Evolutionary conservation across 176 grass and related monocot species (phyloP), one percentile per base, ranked within the genome.

Genomic region (Hordeum marinum): DNA sequence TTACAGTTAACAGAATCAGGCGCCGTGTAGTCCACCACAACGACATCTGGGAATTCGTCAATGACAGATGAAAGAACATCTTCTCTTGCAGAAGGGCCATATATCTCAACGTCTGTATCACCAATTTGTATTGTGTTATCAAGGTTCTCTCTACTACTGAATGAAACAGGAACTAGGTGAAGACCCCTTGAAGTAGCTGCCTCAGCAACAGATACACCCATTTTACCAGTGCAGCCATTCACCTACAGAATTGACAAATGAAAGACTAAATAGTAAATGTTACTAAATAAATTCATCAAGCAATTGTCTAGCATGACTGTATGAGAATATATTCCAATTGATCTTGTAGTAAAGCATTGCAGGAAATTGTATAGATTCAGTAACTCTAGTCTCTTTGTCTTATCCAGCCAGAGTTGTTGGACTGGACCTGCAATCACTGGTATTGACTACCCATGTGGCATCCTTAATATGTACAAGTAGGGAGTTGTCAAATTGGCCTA

Each of bases 191-290:
- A 89, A 81, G 79, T 50, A 46, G 89, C 87, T 36, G 90, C 86
- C 75, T 98, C 88, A 23, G 93, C 93, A 71, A 94, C 91, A 80
- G 85, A 83, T 81, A 71, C 26, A 36, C 91, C 96, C 91, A 92
- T 98, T 55, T 98, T 98, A 41, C 96, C 93, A 71, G 78, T 94
- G 86, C 96, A 95, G 39, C 93, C 91, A 89, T 95, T 98, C 50
- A 98, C 96, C 93, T 98, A 85, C 67, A 89, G 11, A 50, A 76
- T 68, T 55, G 48, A 80, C 17, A 80, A 81, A 77, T 31, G 7
- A 60, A 81, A 82, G 13, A 70, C 11, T 54, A 31, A 81, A 59
- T 63, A 63, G 11, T 42, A 31, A 81, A 75, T 70, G 71, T 9
- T 18, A 40, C 24, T 75, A 76, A 55, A 17, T 3, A 62, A 29